phyloP scores from a whole-genome alignment of 176 grass and related monocot genomes.

The Triticum monococcum region DNA sequence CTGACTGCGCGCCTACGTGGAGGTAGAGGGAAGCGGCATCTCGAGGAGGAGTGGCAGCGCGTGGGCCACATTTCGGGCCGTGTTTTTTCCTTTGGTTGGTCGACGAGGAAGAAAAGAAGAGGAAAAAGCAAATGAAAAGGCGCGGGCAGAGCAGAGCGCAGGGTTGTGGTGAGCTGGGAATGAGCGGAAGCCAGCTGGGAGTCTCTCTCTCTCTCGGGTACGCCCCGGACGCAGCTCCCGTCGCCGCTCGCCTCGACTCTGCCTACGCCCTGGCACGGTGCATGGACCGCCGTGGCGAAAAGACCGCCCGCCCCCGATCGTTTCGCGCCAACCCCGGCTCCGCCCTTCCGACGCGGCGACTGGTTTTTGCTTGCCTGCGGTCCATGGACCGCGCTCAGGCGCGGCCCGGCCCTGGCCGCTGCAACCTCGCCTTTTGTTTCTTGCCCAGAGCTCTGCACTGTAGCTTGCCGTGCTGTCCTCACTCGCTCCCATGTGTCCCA shows the following conservation, averaged over 20 bases:
- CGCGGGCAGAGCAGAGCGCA: background rate
- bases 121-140: background rate
- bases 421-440: too few relatives aligned
- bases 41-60: constrained; percentile 26
- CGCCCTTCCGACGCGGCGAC: too few relatives aligned
- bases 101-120: background rate
- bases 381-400: background rate
- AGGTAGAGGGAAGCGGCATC: constrained; percentile 46
- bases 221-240: constrained; percentile 50
- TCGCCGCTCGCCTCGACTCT: constrained; percentile 22
- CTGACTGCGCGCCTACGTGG: constrained; percentile 14
- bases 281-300: background rate
- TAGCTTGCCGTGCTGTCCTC: constrained; percentile 30
- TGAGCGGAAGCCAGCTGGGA: constrained; percentile 55
- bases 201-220: background rate
- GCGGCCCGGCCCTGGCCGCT: background rate
- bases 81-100: background rate
- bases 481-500: constrained; percentile 12
- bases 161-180: constrained; percentile 20
- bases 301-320: background rate
- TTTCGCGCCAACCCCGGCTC: too few relatives aligned
- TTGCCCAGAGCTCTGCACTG: background rate
- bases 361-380: too few relatives aligned
- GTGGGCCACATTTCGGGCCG: background rate
- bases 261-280: background rate